Evolutionary conservation across 257 asterid genomes (phyloP), one percentile per base, ranked within the genome.

Genomic region (Salvia rosmarinus): DNA sequence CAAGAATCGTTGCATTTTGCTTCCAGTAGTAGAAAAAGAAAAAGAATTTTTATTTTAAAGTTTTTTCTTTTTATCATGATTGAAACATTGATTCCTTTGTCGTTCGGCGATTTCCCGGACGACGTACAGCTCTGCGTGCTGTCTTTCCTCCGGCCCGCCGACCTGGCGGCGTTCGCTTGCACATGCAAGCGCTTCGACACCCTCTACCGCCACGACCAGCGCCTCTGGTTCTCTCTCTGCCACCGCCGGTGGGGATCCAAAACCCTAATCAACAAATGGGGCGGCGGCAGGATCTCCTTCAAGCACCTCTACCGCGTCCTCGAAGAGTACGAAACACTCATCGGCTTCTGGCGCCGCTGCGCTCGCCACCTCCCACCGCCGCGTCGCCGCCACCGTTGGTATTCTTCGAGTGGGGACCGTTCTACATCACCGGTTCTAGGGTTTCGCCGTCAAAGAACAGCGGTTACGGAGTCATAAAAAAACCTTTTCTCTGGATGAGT

Each of bases 271-370:
- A 60, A 72, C 77, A 87, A 80, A 82, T 93, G 98, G 98, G 95
- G 87, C 14, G 75, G 35, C 54, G 89, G 94, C 3, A 79, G 72
- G 25, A 79, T 93, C 67, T 83, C 89, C 34, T 93, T 82, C 68
- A 84, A 72, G 23, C 70, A 39, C 51, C 95, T 93, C 78, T 90
- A 90, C 76, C 79, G 68, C 57, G 65, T 83, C 76, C 97, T 93
- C 68, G 67, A 78, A 37, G 79, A 90, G 49, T 83, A 79, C 78
- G 92, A 90, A 58, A 80, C 74, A 44, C 91, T 93, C 3, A 86
- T 93, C 71, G 98, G 98, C 1, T 88, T 90, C 81, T 93, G 98
- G 98, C 95, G 97, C 72, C 90, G 89, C 3, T 66, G 89, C 78
- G 96, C 90, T 16, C 42, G 19, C n/a, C 11, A 16, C 7, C 11